Conservation (phyloP, 768 basidiomycete species). For the Boletus sp. region DNA sequence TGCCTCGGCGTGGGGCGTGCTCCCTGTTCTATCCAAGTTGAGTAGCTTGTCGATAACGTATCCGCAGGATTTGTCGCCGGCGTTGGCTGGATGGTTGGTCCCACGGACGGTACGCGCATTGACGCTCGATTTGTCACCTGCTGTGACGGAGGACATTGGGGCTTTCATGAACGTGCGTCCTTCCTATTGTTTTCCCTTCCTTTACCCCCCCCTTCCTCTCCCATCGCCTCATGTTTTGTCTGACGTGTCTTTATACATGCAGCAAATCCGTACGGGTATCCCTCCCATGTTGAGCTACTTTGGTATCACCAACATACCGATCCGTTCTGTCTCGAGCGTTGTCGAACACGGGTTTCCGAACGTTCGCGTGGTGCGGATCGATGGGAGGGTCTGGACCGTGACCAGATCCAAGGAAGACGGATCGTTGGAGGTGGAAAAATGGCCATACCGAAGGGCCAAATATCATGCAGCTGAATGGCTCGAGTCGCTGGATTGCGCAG, state of each 20-base stretch:
- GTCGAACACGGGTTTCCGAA: conserved; percentile 63
- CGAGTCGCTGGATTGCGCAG: conserved; percentile 62
- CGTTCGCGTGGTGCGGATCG: conserved; percentile 55
- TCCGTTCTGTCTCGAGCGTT: conserved; percentile 40
- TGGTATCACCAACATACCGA: conserved; percentile 49
- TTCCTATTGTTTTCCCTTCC: neutral
- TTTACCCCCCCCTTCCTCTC: too few relatives aligned
- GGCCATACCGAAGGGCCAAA: conserved; percentile 51
- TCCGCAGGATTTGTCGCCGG: conserved; percentile 60
- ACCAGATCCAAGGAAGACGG: conserved; percentile 28
- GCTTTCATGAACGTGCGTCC: conserved; percentile 42
- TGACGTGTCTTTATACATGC: neutral
- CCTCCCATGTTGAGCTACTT: conserved; percentile 55
- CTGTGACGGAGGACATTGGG: conserved; percentile 39
- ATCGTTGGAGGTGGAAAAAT: conserved; percentile 47
- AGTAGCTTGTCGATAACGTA: conserved; percentile 59
- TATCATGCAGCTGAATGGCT: conserved; percentile 62
- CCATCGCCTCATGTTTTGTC: neutral
- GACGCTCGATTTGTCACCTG: conserved; percentile 39
- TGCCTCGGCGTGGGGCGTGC: conserved; percentile 67
- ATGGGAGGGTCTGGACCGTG: conserved; percentile 56
- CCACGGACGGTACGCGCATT: conserved; percentile 52
- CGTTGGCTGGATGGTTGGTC: conserved; percentile 67
- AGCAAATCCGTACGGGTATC: conserved; percentile 62
- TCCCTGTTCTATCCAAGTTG: conserved; percentile 55